A percentile compares a stretch with the other conserved stretches of the same genome.
Conservation (phyloP, 1,284 basidiomycete genomes). For the Neolentinus lepideus region DNA sequence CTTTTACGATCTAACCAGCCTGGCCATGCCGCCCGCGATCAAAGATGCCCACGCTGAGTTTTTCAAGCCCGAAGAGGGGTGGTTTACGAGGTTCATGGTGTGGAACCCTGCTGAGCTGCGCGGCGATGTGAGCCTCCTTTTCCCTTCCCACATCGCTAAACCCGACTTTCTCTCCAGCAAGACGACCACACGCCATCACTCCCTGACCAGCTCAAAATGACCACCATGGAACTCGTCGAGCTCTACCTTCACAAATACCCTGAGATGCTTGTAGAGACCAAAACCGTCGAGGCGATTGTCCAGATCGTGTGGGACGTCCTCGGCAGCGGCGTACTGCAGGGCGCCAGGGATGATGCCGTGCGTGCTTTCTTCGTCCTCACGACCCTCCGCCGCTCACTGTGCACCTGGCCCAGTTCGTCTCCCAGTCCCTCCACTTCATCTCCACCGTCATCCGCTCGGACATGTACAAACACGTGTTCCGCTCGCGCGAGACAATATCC, state of each 20-base stretch:
- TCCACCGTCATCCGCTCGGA: slow-evolving; percentile 89
- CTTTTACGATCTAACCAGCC: slow-evolving; percentile 92
- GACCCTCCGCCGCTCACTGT: not conserved
- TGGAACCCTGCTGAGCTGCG: slow-evolving; percentile 72
- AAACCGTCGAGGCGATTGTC: slow-evolving; percentile 78
- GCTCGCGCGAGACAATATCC: slow-evolving; percentile 73
- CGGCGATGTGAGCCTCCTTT: slow-evolving; percentile 53
- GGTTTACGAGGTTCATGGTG: slow-evolving; percentile 72
- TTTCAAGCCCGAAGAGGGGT: slow-evolving; percentile 63
- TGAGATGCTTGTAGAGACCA: slow-evolving; percentile 69
- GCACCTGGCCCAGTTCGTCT: slow-evolving; percentile 69
- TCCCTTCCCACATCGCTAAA: slow-evolving; percentile 4
- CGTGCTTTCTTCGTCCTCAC: slow-evolving; percentile 22
- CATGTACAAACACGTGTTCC: slow-evolving; percentile 66
- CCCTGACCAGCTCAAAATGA: slow-evolving; percentile 82
- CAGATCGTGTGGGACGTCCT: slow-evolving; percentile 90
- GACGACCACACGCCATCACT: slow-evolving; percentile 83
- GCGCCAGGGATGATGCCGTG: slow-evolving; percentile 77
- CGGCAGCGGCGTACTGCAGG: slow-evolving; percentile 62
- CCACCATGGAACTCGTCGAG: slow-evolving; percentile 89
- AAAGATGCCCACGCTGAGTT: slow-evolving; percentile 86
- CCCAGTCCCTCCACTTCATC: slow-evolving; percentile 92
- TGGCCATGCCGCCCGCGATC: slow-evolving; percentile 91
- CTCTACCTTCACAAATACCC: slow-evolving; percentile 90
- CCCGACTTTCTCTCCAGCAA: slow-evolving; percentile 42